Evolutionary conservation across 345 rosid species (phyloP), one percentile per base, ranked within the genome.

Genomic region (Salix brachista): DNA sequence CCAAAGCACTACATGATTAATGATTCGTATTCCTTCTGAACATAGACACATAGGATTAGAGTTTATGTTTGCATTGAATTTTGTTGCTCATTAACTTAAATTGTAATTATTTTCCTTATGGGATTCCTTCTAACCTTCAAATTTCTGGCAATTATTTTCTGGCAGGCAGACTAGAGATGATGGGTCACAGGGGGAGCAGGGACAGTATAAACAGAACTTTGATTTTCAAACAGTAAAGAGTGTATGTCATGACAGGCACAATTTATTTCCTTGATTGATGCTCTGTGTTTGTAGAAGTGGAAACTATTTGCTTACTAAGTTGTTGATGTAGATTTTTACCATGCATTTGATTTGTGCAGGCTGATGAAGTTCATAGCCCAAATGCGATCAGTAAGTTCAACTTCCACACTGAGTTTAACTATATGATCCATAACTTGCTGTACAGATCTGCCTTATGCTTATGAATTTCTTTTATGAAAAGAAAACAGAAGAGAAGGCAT

Each of bases 81-180:
- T 36, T 42, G 52, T 21, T 66, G 54, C 61, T 25, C 48, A 48
- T 65, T 25, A 25, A 34, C 32, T 42, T 34, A 48, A 14, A 18
- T 48, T 36, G 30, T 8, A 78, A 65, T 62, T 65, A 65, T 37
- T 78, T 65, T 30, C 69, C 46, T 54, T 37, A 32, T 32, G 16
- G 2, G 30, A 68, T 28, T 42, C 42, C 17, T 39, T 65, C 75
- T 39, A 56, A 73, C 60, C 34, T 48, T 86, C 26, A 48, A 30
- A 77, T 70, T 82, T 65, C 41, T 80, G 75, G 72, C 74, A 74
- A 74, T 75, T 86, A 71, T 77, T 85, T 76, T 73, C 75, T 86
- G 86, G 71, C 91, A 91, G 97, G 69, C 90, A 87, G 90, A 84
- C 62, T 62, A 83, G 77, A 75, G 90, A 84, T 73, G 77, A 65